Base-by-base conservation (phyloP, 2,329 filamentous ascomycete species). In the Orbilia quercus region DNA sequence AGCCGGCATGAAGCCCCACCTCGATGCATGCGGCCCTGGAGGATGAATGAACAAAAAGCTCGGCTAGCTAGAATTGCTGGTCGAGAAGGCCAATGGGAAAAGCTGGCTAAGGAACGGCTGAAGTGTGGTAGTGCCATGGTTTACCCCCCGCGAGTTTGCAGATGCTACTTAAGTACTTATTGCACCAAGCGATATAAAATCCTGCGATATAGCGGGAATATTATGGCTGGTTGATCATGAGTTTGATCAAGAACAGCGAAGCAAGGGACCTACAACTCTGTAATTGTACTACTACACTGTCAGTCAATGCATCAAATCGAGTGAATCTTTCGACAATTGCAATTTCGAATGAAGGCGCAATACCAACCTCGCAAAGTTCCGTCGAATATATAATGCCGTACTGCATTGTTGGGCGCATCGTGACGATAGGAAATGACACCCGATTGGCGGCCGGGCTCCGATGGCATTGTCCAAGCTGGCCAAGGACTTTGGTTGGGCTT, bases 31-130 rank as follows among this genome's bases (percentile, higher is more conserved):
- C 34, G 67, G n/a, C 59, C 67, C 51, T 65, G 55, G 59, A n/a
- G n/a, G 48, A 65, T 44, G 45, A 51, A 64, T 31, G 28, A 31
- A 31, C 4, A 9, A 31, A 31, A 31, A 31, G 28, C 28, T 64
- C 66, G 51, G 58, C 53, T 64, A n/a, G 65, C 51, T 36, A 38
- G 34, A 65, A 59, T 45, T 64, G 53, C 44, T 54, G n/a, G n/a
- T 34, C 31, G 28, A 23, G 23, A n/a, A 34, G 31, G 38, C 67
- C 59, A 72, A 72, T 72, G 31, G 67, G 67, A 59, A 48, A n/a
- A 12, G 51, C 34, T 65, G 67, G 59, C 67, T 72, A 64, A 65
- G 51, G 59, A 55, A 72, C 67, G 67, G 67, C 67, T 72, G 67
- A 72, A 59, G 25, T 9, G 31, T 22, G 23, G 7, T 28, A 16